phyloP scores from a whole-genome alignment of 805 yeast species.

The Yueomyces sinensis region DNA sequence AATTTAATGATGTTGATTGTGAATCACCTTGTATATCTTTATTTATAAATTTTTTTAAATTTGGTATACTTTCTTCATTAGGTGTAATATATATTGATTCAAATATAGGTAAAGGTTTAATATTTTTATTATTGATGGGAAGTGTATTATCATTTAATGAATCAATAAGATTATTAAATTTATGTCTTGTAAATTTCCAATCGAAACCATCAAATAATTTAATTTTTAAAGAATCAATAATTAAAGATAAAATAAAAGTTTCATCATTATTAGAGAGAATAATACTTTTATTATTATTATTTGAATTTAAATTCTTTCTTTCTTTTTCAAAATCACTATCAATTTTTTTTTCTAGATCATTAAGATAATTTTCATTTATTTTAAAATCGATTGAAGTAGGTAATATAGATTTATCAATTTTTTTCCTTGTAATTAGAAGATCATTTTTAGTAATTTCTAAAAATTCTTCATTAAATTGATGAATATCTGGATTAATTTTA shows the following conservation, averaged over 20 bases:
- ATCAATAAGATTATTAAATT: slow-evolving; percentile 52
- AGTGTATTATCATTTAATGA: slow-evolving; percentile 25
- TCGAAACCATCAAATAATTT: slow-evolving; percentile 83
- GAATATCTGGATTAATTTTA: slow-evolving; percentile 2
- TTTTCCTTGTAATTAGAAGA: slow-evolving; percentile 9
- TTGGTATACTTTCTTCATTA: slow-evolving; percentile 33
- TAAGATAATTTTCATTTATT: not conserved
- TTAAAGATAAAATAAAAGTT: slow-evolving; percentile 14
- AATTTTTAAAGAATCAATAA: slow-evolving; percentile 27
- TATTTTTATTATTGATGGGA: slow-evolving; percentile 3
- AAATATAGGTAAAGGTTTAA: slow-evolving; percentile 22
- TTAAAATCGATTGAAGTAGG: not conserved
- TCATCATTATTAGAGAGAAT: not conserved
- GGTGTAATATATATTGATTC: slow-evolving; percentile 67
- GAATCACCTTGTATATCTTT: slow-evolving; percentile 30
- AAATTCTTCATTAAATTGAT: not conserved
- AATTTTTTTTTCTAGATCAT: not conserved
- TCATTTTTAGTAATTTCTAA: slow-evolving; percentile 7
- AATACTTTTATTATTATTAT: not conserved
- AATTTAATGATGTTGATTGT: slow-evolving; percentile 16
- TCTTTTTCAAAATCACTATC: not conserved
- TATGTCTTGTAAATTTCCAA: slow-evolving; percentile 65
- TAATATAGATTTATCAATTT: not conserved
- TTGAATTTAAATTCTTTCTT: not conserved
- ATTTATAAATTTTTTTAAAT: slow-evolving; percentile 42